Base-by-base conservation (phyloP, 768 basidiomycete species). In the Rhizopogon vinicolor region DNA sequence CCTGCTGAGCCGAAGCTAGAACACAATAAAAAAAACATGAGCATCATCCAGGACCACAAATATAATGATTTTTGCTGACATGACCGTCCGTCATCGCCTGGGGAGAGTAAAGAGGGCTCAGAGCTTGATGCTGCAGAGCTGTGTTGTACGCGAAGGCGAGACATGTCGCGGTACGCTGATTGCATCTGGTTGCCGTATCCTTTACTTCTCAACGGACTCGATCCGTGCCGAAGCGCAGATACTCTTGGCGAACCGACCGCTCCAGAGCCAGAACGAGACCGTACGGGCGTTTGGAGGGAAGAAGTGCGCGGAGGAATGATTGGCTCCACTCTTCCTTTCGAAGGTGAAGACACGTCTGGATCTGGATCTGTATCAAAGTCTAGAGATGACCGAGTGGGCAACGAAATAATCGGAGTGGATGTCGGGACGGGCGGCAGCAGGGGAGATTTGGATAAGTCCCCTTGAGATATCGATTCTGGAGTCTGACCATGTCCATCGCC, bases 61-160 rank as follows among this genome's bases (percentile, higher is more conserved):
- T 48, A 18, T 18, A n/a, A 31, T 13, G 42, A 45, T 35, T 37
- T 50, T 54, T 43, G 69, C 80, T 76, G 68, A 84, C 85, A 69
- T 41, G 71, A 60, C 60, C 75, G 78, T 12, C 66, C 63, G 39
- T 83, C 85, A 54, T 83, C 81, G 39, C 73, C 73, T 31, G 64
- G 49, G 22, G 84, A 77, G 49, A 91, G 67, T 44, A 92, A 75
- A 5, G 89, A 91, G n/a, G 90, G 90, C 69, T 92, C 90, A 48
- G 90, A 92, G 57, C 79, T 87, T 46, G 87, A 91, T 45, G 89
- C 88, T 5, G 80, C 82, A 39, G 86, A 84, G 40, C 84, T 84
- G 63, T 85, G 86, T 55, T 86, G 78, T n/a, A 82, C 80, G 7
- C 82, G 80, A 44, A 89, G 74, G 49, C 77, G 77, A 29, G 74